Evolutionary conservation across 768 basidiomycete species (phyloP), one percentile per base, ranked within the genome.

Genomic region (Gelatoporia subvermispora): DNA sequence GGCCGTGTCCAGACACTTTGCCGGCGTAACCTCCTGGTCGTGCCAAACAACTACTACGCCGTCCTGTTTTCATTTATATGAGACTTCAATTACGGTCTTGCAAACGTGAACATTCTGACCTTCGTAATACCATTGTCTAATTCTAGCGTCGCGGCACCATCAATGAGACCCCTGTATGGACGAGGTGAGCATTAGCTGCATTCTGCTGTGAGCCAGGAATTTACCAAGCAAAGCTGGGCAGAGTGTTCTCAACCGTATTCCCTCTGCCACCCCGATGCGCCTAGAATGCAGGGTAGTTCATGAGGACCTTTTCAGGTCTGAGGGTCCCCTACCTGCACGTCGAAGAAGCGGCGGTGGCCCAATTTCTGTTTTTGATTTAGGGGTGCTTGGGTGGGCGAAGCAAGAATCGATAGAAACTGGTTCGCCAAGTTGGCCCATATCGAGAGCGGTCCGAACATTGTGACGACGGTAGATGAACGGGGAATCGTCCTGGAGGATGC

Each of bases 11-110:
- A 60, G 56, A 63, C 88, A 90, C 62, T 90, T 92, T 28, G 70
- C 71, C 3, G 77, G 54, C 2, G 66, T 61, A 51, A 92, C 84
- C 37, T 69, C 67, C 64, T 82, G 80, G 65, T 92, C 88, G 57
- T 92, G 88, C 84, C 85, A 90, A 13, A 91, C 85, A 36, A 92
- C 72, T 15, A 85, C 81, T 41, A 76, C 74, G 11, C 84, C 86
- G 60, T 92, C 89, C 85, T 88, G 35, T 31, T 49, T n/a, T 17
- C 17, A 17, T 31, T 16, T n/a, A 31, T 31, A 31, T 31, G 7
- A 31, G n/a, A n/a, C n/a, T n/a, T n/a, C n/a, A n/a, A n/a, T n/a
- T n/a, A n/a, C n/a, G 16, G 25, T 4, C 37, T 3, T 24, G 38
- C 34, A 8, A 11, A 42, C 9, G 18, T 34, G 10, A 38, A 15